Percentiles rank a stretch among this genome's conserved stretches.
phyloP scores from a whole-genome alignment of 2,329 filamentous ascomycete species.

The Aspergillus texensis region DNA sequence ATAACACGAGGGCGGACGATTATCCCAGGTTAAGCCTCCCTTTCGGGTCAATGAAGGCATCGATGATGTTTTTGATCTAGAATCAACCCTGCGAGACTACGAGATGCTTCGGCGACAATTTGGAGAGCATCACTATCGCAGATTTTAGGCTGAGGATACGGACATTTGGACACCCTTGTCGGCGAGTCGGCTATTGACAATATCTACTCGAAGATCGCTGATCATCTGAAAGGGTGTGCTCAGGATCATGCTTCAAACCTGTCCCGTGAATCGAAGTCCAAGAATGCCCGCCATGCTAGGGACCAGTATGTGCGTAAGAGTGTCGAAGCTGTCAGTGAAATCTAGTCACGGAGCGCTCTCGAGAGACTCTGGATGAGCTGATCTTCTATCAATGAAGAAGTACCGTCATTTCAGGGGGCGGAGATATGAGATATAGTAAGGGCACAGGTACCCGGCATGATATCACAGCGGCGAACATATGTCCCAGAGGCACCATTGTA shows the following conservation, averaged over 20 bases:
- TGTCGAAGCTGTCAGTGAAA: neutral
- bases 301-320: too few relatives aligned
- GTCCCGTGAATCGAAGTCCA: neutral
- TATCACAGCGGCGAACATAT: too few relatives aligned
- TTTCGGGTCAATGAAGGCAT: neutral
- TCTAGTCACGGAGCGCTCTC: neutral
- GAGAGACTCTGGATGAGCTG: neutral
- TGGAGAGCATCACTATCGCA: slow-evolving; percentile 20
- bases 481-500: too few relatives aligned
- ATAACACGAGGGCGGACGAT: neutral
- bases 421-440: too few relatives aligned
- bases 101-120: slow-evolving; percentile 25
- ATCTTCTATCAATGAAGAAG: too few relatives aligned
- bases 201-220: slow-evolving; percentile 16
- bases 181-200: slow-evolving; percentile 22
- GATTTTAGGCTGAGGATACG: slow-evolving; percentile 26
- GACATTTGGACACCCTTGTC: slow-evolving; percentile 32
- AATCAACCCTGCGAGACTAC: slow-evolving; percentile 28
- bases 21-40: neutral
- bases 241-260: neutral
- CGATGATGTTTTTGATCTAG: slow-evolving; percentile 30
- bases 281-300: neutral
- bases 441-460: too few relatives aligned
- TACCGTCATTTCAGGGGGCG: neutral
- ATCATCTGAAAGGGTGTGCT: neutral